Base-by-base conservation (phyloP, 192 early-diverging fungal genomes). In the Podila epigama region DNA sequence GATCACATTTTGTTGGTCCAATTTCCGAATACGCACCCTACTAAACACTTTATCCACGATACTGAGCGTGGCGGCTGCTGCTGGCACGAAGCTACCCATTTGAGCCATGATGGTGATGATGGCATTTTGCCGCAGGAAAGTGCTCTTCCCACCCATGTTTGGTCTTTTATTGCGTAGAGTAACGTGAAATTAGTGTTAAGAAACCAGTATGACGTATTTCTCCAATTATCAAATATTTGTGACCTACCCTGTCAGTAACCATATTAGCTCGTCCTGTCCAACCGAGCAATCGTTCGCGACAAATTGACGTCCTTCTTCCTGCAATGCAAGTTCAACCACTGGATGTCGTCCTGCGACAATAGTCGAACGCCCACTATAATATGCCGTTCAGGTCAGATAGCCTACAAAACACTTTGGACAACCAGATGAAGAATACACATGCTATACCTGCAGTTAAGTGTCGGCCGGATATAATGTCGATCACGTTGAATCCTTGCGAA, bases 101-200 rank as follows among this genome's bases (percentile, higher is more conserved):
- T 86, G 84, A 9, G 84, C 84, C 70, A 86, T 66, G 33, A 84
- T 81, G 0, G 81, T 77, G n/a, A 86, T 58, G 32, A 86, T 75
- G 18, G 84, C 84, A 18, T 84, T 86, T 56, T 86, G 85, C 18
- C 85, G 67, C 9, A 86, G 54, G 41, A 81, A 86, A 8, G 84
- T 86, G 32, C 80, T 82, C 57, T 86, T 86, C 2, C 84, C 84
- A n/a, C 84, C 84, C 84, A 86, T 86, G 52, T 86, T 86, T 4
- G 84, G 84, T 0, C 84, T 79, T 71, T 58, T 9, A 35, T 4
- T 32, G 39, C 60, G 16, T 35, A 57, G 36, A 36, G 41, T 22
- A 42, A 34, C 36, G 34, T 34, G 25, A 51, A 36, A 27, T 4
- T n/a, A n/a, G n/a, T n/a, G n/a, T n/a, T n/a, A n/a, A n/a, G n/a